Conservation (phyloP, 1,284 basidiomycete genomes). For the Tilletia horrida region DNA sequence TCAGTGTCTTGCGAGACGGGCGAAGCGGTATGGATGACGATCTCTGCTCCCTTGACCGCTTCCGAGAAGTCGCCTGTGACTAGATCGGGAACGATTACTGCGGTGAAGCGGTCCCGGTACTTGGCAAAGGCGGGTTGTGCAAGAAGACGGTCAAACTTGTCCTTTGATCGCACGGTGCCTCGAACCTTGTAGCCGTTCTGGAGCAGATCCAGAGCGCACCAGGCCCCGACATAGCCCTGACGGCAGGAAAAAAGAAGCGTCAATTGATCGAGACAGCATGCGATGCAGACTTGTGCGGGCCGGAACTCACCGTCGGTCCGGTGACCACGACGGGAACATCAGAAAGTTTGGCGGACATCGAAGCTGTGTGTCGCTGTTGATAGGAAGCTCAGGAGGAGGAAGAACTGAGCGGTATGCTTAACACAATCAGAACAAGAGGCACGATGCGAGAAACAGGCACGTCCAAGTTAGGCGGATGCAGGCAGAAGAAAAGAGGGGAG, state of each 20-base stretch:
- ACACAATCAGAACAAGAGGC: no score
- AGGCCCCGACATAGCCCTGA: slow-evolving; percentile 56
- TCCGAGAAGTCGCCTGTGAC: slow-evolving; percentile 67
- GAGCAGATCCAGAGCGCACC: slow-evolving; percentile 58
- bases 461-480: no score
- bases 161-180: slow-evolving; percentile 62
- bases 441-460: no score
- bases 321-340: background rate
- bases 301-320: background rate
- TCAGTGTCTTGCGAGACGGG: background rate
- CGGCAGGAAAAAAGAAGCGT: background rate
- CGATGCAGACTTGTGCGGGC: background rate
- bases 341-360: background rate
- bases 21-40: slow-evolving; percentile 40
- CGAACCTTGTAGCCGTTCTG: slow-evolving; percentile 58
- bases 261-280: background rate
- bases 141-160: slow-evolving; percentile 60
- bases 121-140: slow-evolving; percentile 58
- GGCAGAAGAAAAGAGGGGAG: no score
- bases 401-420: no score
- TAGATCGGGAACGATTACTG: slow-evolving; percentile 63
- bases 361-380: background rate
- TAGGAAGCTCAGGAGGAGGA: no score
- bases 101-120: slow-evolving; percentile 60
- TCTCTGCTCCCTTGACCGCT: slow-evolving; percentile 67